phyloP scores from a whole-genome alignment of 306 rosid genomes.

The Astragalus membranaceus region DNA sequence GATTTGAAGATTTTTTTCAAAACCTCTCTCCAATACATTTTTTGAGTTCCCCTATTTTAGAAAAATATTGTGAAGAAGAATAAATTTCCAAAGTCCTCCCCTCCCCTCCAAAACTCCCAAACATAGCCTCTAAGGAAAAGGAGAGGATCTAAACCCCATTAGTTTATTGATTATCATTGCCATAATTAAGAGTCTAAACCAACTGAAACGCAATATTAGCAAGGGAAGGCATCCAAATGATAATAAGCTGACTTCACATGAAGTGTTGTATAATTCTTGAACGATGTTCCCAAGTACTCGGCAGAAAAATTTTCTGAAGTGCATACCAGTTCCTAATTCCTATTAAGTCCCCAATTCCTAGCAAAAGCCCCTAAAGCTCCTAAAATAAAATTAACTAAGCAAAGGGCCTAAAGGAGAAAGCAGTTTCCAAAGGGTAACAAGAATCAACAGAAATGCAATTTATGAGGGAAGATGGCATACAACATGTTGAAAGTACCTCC shows the following conservation, averaged over 20 bases:
- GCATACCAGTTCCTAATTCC: neutral
- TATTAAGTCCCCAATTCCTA: no score
- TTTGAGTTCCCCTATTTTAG: no score
- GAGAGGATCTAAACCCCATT: neutral
- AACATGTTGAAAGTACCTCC: conserved; percentile 40
- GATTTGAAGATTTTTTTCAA: no score
- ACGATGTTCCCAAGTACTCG: neutral
- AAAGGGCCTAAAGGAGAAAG: neutral
- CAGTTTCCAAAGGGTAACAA: neutral
- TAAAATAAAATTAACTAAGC: neutral
- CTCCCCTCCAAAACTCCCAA: no score
- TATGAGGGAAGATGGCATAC: neutral
- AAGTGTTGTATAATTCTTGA: neutral
- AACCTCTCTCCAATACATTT: no score
- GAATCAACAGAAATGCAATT: neutral
- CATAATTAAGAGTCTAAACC: conserved; percentile 6
- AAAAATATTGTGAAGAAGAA: no score
- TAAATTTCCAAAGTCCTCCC: no score
- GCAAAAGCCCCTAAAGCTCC: neutral
- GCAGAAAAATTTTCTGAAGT: neutral
- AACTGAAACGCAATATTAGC: no score
- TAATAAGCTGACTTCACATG: neutral
- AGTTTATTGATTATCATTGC: neutral
- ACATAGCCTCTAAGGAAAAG: neutral
- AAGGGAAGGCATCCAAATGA: conserved; percentile 3